phyloP scores from a whole-genome alignment of 192 early-diverging fungal genomes.

The Coemansia sp. region DNA sequence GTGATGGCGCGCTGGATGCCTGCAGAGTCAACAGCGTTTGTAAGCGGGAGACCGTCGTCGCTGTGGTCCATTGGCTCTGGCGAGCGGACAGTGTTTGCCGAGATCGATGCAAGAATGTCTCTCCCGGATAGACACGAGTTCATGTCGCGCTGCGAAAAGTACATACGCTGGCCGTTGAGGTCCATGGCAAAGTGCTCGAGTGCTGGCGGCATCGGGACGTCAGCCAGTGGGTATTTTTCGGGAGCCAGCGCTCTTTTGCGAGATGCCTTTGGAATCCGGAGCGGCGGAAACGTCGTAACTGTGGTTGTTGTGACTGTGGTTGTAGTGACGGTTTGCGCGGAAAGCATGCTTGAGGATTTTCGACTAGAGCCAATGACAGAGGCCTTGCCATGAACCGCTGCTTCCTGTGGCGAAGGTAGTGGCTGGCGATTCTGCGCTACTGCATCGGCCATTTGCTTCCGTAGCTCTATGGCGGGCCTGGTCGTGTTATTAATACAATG shows the following conservation, averaged over 20 bases:
- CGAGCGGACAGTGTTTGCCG: constrained; percentile 7
- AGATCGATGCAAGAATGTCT: constrained; percentile 31
- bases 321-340: constrained; percentile 63
- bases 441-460: not conserved
- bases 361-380: not conserved
- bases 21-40: not conserved
- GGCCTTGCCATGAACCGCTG: not conserved
- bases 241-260: constrained; percentile 59
- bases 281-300: constrained; percentile 77
- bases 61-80: not conserved
- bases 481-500: not conserved
- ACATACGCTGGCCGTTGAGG: constrained; percentile 69
- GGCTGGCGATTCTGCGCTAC: constrained; percentile 5
- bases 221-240: constrained; percentile 70
- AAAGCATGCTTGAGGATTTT: constrained; percentile 52
- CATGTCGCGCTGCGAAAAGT: constrained; percentile 60
- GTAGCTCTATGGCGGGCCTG: not conserved
- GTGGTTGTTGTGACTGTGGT: constrained; percentile 80
- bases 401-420: constrained; percentile 32
- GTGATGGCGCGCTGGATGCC: constrained; percentile 44
- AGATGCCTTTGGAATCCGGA: constrained; percentile 62
- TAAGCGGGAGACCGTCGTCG: too few relatives aligned
- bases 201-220: constrained; percentile 71
- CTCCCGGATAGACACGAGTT: constrained; percentile 13
- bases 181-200: constrained; percentile 82